Percentiles rank a stretch among this genome's conserved stretches.
These are phyloP conservation scores for Amorphotheca resinae DNA, from an alignment of 495 filamentous ascomycete genomes.

Conservation along the genomic window DNA sequence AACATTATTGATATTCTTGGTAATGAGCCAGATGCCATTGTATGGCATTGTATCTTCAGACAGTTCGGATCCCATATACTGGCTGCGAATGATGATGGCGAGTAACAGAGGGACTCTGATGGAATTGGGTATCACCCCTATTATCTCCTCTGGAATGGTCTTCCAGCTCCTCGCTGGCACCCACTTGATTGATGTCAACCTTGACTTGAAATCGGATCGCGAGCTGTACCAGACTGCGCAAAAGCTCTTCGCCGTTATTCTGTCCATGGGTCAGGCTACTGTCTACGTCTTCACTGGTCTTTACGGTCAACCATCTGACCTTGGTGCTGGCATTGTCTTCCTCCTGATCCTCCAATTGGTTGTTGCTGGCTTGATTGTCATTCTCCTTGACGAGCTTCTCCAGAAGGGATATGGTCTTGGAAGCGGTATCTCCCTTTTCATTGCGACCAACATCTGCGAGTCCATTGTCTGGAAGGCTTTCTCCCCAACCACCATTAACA, in stretches of 20 bases:
- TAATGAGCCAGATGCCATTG: conserved; percentile 99
- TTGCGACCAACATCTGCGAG: conserved; percentile 99
- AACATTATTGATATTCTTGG: conserved; percentile 94
- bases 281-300: conserved; percentile 97
- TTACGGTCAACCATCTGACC: conserved; percentile 89
- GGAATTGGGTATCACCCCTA: conserved; percentile 97
- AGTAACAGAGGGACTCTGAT: conserved; percentile 98
- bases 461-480: conserved; percentile 99
- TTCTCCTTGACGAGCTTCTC: conserved; percentile 96
- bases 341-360: conserved; percentile 95
- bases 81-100: conserved; percentile 99
- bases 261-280: conserved; percentile 92
- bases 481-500: conserved; percentile 98
- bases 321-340: conserved; percentile 95
- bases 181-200: conserved; percentile 99
- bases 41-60: conserved; percentile 96
- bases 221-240: conserved; percentile 99
- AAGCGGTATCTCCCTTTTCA: conserved; percentile 98
- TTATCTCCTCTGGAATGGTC: conserved; percentile 99
- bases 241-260: conserved; percentile 97
- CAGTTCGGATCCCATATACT: conserved; percentile 95
- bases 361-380: conserved; percentile 93
- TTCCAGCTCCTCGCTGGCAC: conserved; percentile 99
- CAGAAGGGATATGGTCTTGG: conserved; percentile 99
- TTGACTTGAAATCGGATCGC: conserved; percentile 97